Conservation (phyloP, 164 flowering plant genomes). For the Pachysandra terminalis region DNA sequence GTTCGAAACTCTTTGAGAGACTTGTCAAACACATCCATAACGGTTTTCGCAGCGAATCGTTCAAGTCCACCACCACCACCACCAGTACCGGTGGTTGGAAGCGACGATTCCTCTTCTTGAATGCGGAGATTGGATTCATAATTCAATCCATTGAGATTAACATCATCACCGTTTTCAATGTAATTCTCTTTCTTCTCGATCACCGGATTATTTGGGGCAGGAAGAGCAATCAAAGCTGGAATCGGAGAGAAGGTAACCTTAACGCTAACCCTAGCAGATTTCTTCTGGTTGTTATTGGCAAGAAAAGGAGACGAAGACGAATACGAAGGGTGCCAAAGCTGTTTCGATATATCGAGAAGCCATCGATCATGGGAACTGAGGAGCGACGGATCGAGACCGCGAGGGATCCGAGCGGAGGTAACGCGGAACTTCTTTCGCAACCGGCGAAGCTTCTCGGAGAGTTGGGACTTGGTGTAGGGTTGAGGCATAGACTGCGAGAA, state of each 20-base stretch:
- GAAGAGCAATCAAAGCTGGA: not conserved
- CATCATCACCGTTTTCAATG: conserved; percentile 4
- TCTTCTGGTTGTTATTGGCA: conserved; percentile 5
- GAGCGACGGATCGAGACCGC: conserved; percentile 36
- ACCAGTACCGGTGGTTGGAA: not conserved
- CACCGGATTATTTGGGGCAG: not conserved
- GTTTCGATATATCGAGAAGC: conserved; percentile 42
- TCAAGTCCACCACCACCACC: conserved; percentile 13
- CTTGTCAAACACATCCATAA: conserved; percentile 31
- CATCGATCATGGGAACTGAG: conserved; percentile 52
- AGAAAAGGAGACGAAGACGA: conserved; percentile 33
- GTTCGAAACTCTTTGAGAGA: conserved; percentile 25
- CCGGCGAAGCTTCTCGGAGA: conserved; percentile 65
- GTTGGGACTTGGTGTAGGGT: conserved; percentile 64
- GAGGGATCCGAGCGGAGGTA: conserved; percentile 36
- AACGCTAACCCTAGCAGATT: conserved; percentile 21
- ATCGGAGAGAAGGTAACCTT: conserved; percentile 23
- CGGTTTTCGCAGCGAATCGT: conserved; percentile 19
- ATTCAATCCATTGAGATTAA: conserved; percentile 17
- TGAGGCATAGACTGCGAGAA: conserved; percentile 46
- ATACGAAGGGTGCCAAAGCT: conserved; percentile 52
- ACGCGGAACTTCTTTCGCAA: conserved; percentile 58
- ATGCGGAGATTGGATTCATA: conserved; percentile 16
- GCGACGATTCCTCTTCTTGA: conserved; percentile 5
- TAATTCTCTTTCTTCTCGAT: not conserved